These are phyloP conservation scores for Phaeosphaeriaceae sp. DNA, from an alignment of 2,329 filamentous ascomycete species.

Conservation along the genomic window DNA sequence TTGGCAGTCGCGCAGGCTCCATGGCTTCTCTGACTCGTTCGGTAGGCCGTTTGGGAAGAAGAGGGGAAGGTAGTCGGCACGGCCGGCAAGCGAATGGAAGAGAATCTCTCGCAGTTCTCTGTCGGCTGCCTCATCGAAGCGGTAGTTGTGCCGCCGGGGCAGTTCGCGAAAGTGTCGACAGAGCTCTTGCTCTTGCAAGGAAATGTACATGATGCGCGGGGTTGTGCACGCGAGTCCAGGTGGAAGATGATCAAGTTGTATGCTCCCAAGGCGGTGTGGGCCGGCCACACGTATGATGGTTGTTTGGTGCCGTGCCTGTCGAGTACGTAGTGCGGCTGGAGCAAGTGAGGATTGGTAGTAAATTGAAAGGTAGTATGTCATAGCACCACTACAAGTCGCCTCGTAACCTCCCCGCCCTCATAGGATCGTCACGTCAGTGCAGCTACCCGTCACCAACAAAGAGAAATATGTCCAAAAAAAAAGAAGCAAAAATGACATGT, in stretches of 20 bases:
- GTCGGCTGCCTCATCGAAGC: conserved; percentile 75
- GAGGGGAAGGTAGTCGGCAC: conserved; percentile 74
- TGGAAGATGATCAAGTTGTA: background rate
- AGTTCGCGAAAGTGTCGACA: conserved; percentile 81
- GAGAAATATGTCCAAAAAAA: too few species aligned
- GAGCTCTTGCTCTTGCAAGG: conserved; percentile 75
- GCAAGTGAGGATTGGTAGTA: background rate
- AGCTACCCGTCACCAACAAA: too few species aligned
- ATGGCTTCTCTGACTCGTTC: conserved; percentile 58
- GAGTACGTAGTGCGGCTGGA: background rate
- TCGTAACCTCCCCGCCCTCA: background rate
- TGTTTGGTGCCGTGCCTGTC: background rate
- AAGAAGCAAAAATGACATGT: too few species aligned
- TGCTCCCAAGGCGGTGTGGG: conserved; percentile 10
- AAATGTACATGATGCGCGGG: conserved; percentile 52
- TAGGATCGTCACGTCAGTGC: too few species aligned
- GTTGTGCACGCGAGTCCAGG: conserved; percentile 1
- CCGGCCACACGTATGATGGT: conserved; percentile 19
- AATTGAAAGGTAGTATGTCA: conserved; percentile 16
- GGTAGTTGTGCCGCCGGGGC: conserved; percentile 74
- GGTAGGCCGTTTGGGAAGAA: conserved; percentile 82
- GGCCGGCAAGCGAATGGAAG: conserved; percentile 84
- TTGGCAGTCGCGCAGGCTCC: conserved; percentile 86
- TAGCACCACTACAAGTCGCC: conserved; percentile 7
- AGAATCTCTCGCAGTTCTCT: conserved; percentile 77